Base-by-base conservation (phyloP, 768 basidiomycete species). In the Kwoniella pini region DNA sequence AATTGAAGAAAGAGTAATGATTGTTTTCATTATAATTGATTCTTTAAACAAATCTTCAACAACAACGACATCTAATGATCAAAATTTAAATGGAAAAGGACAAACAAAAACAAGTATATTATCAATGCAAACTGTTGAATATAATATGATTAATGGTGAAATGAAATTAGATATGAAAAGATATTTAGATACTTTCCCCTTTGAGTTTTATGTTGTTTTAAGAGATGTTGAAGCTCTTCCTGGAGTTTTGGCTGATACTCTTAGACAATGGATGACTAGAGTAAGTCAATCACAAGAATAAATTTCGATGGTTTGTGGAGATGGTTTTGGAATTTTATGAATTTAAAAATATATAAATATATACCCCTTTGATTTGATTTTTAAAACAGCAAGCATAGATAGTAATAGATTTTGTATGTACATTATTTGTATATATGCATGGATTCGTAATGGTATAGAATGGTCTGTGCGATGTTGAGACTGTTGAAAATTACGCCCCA, bases 151-250 rank as follows among this genome's bases (percentile, higher is more conserved):
- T 79, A 85, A 83, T 54, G 85, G 89, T 6, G 65, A 73, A 28
- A 88, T 92, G 87, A 89, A 96, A 77, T 80, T 99, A 60, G 85
- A 89, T 72, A 84, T 95, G 80, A 83, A 88, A 69, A 85, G 91
- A 48, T 98, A 99, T 76, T 80, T 97, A 68, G 95, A 97, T 74
- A 87, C 91, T 2, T 97, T 98, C 84, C 96, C 96, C 0, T 98
- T 98, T 80, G 91, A 97, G 80, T 95, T 94, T 73, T 98, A 92
- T 68, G 88, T 97, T 48, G 77, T 99, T n/a, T 77, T 99, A 51
- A 82, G 93, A 60, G 85, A 88, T 65, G 91, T 95, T 43, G 92
- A 95, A 78, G 87, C 91, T 17, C 80, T 99, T 36, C 95, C 96
- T 2, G 89, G 93, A 56, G 90, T 96, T 12, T 80, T 99, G 66